phyloP scores from a whole-genome alignment of 2,329 filamentous ascomycete genomes.

The Rutstroemia sp. region DNA sequence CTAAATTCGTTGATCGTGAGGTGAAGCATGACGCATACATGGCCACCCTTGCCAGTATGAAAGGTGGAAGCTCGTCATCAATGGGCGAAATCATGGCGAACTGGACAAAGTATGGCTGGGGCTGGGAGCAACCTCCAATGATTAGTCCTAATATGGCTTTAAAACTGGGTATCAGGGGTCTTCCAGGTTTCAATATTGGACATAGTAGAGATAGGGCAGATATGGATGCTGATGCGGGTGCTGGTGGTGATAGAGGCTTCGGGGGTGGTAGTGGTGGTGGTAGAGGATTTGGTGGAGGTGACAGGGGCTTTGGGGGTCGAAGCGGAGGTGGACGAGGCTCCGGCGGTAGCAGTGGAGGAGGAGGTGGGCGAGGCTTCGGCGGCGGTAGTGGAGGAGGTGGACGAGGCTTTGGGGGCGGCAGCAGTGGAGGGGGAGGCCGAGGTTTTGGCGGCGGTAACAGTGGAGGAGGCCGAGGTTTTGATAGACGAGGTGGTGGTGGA shows the following conservation, averaged over 20 bases:
- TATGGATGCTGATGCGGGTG: constrained; percentile 5
- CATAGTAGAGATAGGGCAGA: neutral
- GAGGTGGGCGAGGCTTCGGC: constrained; percentile 4
- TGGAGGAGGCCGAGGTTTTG: constrained; percentile 1
- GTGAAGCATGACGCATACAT: constrained; percentile 25
- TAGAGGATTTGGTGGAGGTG: neutral
- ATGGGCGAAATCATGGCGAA: constrained; percentile 18
- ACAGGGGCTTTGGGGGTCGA: constrained; percentile 11
- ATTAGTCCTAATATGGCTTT: constrained; percentile 15
- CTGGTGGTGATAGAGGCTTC: constrained; percentile 5
- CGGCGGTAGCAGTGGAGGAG: constrained; percentile 1
- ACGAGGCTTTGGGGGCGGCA: constrained; percentile 6
- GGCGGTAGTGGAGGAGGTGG: neutral
- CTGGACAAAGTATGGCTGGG: constrained; percentile 29
- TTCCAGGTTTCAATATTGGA: constrained; percentile 20
- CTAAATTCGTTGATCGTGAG: constrained; percentile 22
- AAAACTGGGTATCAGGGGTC: constrained; percentile 20
- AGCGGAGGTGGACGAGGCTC: constrained; percentile 7
- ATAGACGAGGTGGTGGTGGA: constrained; percentile 9
- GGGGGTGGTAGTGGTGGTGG: constrained; percentile 6
- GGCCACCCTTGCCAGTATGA: constrained; percentile 12
- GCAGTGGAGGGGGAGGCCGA: neutral
- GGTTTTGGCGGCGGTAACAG: neutral
- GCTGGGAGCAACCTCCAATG: constrained; percentile 26
- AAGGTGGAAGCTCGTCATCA: neutral